Conservation (phyloP, 1,139 yeast genomes). For the Candida gigantensis region DNA sequence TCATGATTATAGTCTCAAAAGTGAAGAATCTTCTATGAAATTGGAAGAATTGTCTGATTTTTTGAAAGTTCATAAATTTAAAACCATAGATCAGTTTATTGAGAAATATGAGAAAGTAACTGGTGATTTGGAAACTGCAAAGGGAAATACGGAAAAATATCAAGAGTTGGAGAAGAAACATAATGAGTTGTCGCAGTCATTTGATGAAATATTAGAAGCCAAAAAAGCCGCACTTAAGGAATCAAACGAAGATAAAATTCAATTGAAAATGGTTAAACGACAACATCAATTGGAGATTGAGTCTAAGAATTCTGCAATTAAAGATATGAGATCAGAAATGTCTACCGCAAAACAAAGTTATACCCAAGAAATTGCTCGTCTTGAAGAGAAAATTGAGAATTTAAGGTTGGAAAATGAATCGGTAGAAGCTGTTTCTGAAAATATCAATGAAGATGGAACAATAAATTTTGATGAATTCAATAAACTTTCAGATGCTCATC, state of each 20-base stretch:
- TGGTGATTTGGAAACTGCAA: slow-evolving; percentile 17
- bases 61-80: slow-evolving; percentile 28
- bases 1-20: slow-evolving; percentile 31
- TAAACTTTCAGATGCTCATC: slow-evolving; percentile 40
- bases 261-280: slow-evolving; percentile 40
- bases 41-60: slow-evolving; percentile 38
- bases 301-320: slow-evolving; percentile 29
- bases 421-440: slow-evolving; percentile 1
- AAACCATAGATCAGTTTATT: slow-evolving; percentile 27
- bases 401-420: slow-evolving; percentile 33
- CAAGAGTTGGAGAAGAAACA: slow-evolving; percentile 43
- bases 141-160: slow-evolving; percentile 21
- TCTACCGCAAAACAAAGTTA: slow-evolving; percentile 37
- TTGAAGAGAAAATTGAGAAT: slow-evolving; percentile 51
- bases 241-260: slow-evolving; percentile 40
- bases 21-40: slow-evolving; percentile 29
- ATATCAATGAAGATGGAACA: slow-evolving; percentile 12
- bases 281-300: slow-evolving; percentile 37
- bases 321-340: slow-evolving; percentile 29
- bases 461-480: slow-evolving; percentile 37
- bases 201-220: slow-evolving; percentile 35
- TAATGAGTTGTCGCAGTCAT: slow-evolving; percentile 32
- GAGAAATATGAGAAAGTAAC: slow-evolving; percentile 19
- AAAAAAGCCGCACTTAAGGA: slow-evolving; percentile 31
- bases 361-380: slow-evolving; percentile 46